Percentiles rank a stretch among this genome's conserved stretches.
Conservation (phyloP, 2,329 filamentous ascomycete genomes). For the Colletotrichum sp. region DNA sequence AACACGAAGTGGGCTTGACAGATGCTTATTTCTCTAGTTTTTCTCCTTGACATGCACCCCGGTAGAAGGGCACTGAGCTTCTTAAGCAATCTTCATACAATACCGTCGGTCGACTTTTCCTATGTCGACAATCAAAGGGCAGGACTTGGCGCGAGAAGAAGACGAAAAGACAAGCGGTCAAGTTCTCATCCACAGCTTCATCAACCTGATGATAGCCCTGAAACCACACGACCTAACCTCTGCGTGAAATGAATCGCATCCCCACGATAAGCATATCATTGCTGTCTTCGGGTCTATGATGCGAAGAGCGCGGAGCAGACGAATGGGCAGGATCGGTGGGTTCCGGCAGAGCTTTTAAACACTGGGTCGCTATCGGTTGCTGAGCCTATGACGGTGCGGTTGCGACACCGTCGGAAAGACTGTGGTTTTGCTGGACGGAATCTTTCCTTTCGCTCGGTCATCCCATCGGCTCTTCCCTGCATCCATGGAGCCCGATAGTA, state of each 20-base stretch:
- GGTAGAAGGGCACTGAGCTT: accelerated
- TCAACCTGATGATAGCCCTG: background rate
- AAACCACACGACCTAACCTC: background rate
- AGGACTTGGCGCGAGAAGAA: accelerated
- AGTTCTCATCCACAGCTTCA: background rate
- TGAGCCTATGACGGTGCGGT: background rate
- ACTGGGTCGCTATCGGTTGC: background rate
- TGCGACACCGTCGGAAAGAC: background rate
- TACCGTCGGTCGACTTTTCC: accelerated
- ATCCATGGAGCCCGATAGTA: background rate
- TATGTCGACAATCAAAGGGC: accelerated
- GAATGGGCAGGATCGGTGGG: background rate
- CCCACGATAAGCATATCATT: background rate
- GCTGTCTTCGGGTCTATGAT: background rate
- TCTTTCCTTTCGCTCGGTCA: background rate
- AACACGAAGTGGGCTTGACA: background rate
- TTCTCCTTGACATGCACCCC: background rate
- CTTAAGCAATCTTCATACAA: accelerated
- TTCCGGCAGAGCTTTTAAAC: background rate
- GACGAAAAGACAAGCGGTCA: accelerated
- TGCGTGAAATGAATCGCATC: background rate
- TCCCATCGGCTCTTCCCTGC: background rate
- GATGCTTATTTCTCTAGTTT: background rate
- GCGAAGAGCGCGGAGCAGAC: background rate
- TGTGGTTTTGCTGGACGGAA: background rate